Base-by-base conservation (phyloP, 352 stramenopile species). In the Globisporangium heterothallicum region DNA sequence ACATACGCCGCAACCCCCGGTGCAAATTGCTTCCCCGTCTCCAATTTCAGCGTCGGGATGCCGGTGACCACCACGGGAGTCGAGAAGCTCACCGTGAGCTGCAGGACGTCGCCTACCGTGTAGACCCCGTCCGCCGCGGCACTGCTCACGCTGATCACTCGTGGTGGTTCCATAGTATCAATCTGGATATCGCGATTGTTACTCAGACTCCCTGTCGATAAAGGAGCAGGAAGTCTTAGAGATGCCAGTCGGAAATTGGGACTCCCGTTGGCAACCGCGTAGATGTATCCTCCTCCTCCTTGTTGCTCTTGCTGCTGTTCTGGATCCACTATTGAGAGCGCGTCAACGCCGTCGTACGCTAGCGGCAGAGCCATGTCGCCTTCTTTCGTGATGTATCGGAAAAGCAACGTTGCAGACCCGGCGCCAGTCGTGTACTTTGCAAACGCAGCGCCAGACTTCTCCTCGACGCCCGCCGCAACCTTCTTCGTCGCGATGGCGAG, bases 141-240 rank as follows among this genome's bases (percentile, higher is more conserved):
- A 42, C 64, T 84, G 0, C 64, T 62, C 3, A 93, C 79, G 3
- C 58, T 50, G 2, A 87, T 36, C 5, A 90, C 66, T 10, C 66
- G 62, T 10, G 78, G 79, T 6, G 71, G 68, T n/a, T 85, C 74
- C 0, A 68, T 43, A 0, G 71, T 84, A 30, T 90, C 76, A 21
- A 93, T 71, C 8, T 72, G 69, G 40, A 93, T 78, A 32, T 86
- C 68, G 4, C 70, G 63, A n/a, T 72, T 77, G 16, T 78, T 80
- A 27, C 78, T 88, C 6, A 91, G 46, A 53, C 75, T 88, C 7
- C 66, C 73, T 0, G 66, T 78, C 2, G 65, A 18, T 19, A 61
- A 53, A 1, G 75, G 66, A 2, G 58, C 24, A 12, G 80, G 80
- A 4, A 91, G 53, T 0, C 69, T 60, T 7, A 84, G 42, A 7